A percentile compares a stretch with the other conserved stretches of the same genome.
Evolutionary conservation across 164 flowering plant species (phyloP).

Genomic region (Tetracentron sinense): DNA sequence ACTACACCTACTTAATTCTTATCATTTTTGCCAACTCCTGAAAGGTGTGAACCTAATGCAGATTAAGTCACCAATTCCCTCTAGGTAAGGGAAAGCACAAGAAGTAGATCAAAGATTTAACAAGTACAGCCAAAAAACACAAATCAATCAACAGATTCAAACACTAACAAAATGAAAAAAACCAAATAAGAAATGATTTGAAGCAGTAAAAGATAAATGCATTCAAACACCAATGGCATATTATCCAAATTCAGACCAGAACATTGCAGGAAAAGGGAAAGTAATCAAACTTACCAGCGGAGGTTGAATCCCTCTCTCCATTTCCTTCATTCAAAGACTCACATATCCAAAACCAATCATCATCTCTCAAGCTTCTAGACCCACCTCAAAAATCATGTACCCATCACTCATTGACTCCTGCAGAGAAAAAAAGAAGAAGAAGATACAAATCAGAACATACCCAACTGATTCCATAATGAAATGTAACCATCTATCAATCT

Average conservation of each 20-base stretch:
- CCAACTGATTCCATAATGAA: neutral
- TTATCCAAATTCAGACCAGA: neutral
- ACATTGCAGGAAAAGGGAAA: neutral
- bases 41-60: too few species aligned
- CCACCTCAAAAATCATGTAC: neutral
- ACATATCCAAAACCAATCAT: constrained; percentile 12
- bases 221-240: neutral
- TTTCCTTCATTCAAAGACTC: constrained; percentile 23
- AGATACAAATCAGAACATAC: neutral
- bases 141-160: neutral
- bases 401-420: neutral
- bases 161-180: neutral
- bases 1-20: neutral
- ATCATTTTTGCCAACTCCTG: too few species aligned
- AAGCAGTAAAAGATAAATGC: neutral
- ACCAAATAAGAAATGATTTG: neutral
- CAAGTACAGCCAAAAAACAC: neutral
- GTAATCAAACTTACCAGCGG: constrained; percentile 53
- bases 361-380: constrained; percentile 10
- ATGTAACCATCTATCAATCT: neutral
- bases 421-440: neutral
- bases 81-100: too few species aligned
- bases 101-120: neutral
- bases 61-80: too few species aligned
- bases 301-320: constrained; percentile 74